Conservation (phyloP, 73 alveolate species). For the Tetrahymena malaccensis region DNA sequence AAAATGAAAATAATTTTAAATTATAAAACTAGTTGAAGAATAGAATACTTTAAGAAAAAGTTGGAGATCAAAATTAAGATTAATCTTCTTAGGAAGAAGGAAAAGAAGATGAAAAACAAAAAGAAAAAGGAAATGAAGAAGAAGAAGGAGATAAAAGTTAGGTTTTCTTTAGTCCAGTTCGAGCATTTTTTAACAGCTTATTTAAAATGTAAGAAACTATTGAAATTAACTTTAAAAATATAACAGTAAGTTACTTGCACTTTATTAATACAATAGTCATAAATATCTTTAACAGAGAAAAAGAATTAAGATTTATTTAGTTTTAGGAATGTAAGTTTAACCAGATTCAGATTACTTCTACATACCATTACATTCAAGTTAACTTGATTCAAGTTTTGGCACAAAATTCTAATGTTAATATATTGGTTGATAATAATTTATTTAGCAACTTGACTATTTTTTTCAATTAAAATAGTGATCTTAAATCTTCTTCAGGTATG, state of each 20-base stretch:
- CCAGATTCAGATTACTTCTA: neutral
- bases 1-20: too few relatives aligned
- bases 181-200: neutral
- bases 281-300: neutral
- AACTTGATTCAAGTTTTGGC: neutral
- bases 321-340: neutral
- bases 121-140: too few relatives aligned
- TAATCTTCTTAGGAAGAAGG: too few relatives aligned
- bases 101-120: too few relatives aligned
- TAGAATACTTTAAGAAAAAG: too few relatives aligned
- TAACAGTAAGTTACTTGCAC: neutral
- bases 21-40: too few relatives aligned
- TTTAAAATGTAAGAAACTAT: neutral
- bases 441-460: neutral
- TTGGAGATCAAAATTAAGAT: too few relatives aligned
- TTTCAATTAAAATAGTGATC: neutral
- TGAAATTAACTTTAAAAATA: neutral
- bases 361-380: neutral
- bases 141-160: neutral
- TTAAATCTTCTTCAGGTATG: neutral
- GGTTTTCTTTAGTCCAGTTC: neutral
- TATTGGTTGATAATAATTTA: too few relatives aligned
- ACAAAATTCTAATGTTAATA: neutral
- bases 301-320: neutral
- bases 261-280: neutral